Evolutionary conservation across 139 green algal species (phyloP).

Genomic region (Chlamydomonas sp.): DNA sequence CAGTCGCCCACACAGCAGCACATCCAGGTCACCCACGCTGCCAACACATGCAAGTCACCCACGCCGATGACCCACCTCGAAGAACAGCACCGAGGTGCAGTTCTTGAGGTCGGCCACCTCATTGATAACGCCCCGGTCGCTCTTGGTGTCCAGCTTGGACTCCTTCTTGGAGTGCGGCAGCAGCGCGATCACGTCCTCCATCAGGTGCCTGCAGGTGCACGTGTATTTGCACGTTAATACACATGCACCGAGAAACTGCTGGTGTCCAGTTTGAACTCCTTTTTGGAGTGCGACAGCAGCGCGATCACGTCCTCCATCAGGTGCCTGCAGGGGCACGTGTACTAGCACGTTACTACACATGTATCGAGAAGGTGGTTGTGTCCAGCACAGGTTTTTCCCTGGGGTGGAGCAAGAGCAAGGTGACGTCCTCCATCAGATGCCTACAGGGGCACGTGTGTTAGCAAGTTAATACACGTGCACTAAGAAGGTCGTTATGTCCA

Average conservation of each 20-base stretch:
- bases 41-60: neutral
- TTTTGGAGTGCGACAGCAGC: conserved; percentile 95
- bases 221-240: conserved; percentile 28
- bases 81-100: conserved; percentile 93
- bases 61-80: conserved; percentile 75
- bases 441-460: conserved; percentile 71
- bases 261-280: conserved; percentile 96
- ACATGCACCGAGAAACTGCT: conserved; percentile 65
- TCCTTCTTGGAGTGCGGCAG: conserved; percentile 97
- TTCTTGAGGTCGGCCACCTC: conserved; percentile 76
- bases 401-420: conserved; percentile 89
- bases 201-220: conserved; percentile 87
- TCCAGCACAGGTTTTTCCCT: conserved; percentile 98
- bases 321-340: conserved; percentile 84
- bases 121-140: conserved; percentile 87
- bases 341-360: too few relatives aligned
- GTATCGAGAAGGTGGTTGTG: conserved; percentile 75
- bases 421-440: conserved; percentile 91
- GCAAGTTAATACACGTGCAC: too few relatives aligned
- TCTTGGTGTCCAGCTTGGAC: conserved; percentile 97
- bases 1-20: too few relatives aligned
- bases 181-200: conserved; percentile 86
- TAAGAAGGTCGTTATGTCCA: too few relatives aligned
- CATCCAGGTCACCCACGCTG: too few relatives aligned
- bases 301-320: conserved; percentile 86